Evolutionary conservation across 2,329 filamentous ascomycete genomes (phyloP).

Genomic region (Neofusicoccum umdonicola): DNA sequence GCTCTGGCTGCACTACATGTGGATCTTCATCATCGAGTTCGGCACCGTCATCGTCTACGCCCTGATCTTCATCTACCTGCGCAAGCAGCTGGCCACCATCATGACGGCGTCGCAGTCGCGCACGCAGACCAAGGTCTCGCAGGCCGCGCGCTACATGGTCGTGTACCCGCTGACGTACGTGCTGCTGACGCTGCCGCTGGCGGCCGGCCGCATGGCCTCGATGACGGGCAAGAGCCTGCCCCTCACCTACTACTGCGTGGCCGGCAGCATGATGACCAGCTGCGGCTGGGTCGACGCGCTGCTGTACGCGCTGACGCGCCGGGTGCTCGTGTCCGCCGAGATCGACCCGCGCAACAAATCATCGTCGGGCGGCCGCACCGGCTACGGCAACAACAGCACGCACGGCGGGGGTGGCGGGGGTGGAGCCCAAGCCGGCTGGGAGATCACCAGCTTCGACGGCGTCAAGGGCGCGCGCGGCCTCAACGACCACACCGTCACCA

Average conservation of each 20-base stretch:
- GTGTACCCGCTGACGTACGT: constrained; percentile 68
- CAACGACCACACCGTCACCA: constrained; percentile 16
- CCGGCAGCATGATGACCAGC: constrained; percentile 56
- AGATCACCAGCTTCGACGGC: constrained; percentile 18
- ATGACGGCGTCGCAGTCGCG: constrained; percentile 27
- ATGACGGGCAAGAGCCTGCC: constrained; percentile 44
- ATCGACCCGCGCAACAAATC: constrained; percentile 16
- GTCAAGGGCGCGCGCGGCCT: not conserved
- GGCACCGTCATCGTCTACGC: constrained; percentile 27
- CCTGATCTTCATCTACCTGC: constrained; percentile 19
- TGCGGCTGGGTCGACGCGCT: constrained; percentile 46
- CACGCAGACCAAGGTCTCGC: constrained; percentile 32
- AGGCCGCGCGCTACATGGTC: constrained; percentile 57
- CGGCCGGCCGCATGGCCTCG: constrained; percentile 41
- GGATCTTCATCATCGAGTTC: constrained; percentile 55
- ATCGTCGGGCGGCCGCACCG: not conserved
- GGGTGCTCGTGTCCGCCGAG: constrained; percentile 36
- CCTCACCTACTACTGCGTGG: constrained; percentile 57
- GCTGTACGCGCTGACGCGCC: constrained; percentile 43
- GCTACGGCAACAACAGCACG: not conserved
- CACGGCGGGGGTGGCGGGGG: not conserved
- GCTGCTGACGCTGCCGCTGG: constrained; percentile 64
- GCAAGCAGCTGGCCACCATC: constrained; percentile 38
- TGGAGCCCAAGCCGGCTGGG: not conserved
- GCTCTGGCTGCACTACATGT: constrained; percentile 53